Conservation (phyloP, 192 early-diverging fungal species). For the Geosiphon pyriformis region DNA sequence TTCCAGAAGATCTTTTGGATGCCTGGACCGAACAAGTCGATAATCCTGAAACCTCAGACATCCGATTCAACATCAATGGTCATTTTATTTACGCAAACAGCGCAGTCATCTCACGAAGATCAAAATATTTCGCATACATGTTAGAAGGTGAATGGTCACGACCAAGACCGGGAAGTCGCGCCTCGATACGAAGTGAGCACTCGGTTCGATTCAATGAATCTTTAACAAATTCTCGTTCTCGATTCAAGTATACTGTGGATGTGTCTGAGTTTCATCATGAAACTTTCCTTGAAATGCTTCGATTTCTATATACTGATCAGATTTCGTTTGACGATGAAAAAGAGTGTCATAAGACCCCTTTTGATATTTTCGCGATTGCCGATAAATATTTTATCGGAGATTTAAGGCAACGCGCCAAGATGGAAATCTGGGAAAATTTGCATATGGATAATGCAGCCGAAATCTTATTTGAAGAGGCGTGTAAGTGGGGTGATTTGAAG, state of each 20-base stretch:
- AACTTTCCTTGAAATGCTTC: not conserved
- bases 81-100: constrained; percentile 1
- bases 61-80: constrained; percentile 5
- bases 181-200: not conserved
- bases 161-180: too few species aligned
- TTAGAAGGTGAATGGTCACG: constrained; percentile 7
- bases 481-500: constrained; percentile 15
- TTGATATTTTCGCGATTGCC: not conserved
- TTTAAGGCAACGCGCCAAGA: not conserved
- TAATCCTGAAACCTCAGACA: constrained; percentile 10
- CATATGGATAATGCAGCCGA: not conserved
- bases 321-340: not conserved
- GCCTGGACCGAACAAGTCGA: not conserved
- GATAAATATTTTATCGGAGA: constrained; percentile 13
- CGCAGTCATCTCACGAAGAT: not conserved
- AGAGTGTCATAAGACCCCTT: not conserved
- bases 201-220: not conserved
- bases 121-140: constrained; percentile 1
- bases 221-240: not conserved
- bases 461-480: constrained; percentile 4
- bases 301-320: constrained; percentile 12
- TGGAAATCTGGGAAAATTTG: constrained; percentile 3
- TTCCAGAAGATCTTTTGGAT: constrained; percentile 3
- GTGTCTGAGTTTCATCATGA: not conserved
- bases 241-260: not conserved